Conservation (phyloP, 179 eudicot species). For the Nepenthes alata region DNA sequence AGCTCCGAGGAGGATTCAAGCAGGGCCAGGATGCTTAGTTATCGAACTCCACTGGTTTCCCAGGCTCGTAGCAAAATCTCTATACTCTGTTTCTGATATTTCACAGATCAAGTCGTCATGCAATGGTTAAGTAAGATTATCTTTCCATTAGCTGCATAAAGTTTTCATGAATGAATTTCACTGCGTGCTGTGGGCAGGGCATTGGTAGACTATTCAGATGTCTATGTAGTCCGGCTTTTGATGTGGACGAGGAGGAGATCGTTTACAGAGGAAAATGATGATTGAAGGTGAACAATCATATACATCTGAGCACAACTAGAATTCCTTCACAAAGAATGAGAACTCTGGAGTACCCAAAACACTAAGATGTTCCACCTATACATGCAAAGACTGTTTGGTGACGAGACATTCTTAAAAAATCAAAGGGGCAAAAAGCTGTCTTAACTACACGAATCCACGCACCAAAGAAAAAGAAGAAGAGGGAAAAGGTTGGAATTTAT, state of each 20-base stretch:
- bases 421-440: too few species aligned
- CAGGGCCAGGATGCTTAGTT: constrained; percentile 37
- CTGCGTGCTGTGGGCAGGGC: constrained; percentile 33
- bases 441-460: too few species aligned
- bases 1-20: constrained; percentile 71
- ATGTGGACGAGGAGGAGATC: constrained; percentile 88
- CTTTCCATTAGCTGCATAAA: constrained; percentile 1
- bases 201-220: constrained; percentile 87
- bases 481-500: too few species aligned
- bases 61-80: constrained; percentile 34
- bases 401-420: too few species aligned
- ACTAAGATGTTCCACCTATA: too few species aligned
- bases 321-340: too few species aligned
- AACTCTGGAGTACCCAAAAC: too few species aligned
- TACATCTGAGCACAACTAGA: too few species aligned
- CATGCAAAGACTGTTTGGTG: too few species aligned
- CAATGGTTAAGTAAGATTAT: not conserved
- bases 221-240: constrained; percentile 77
- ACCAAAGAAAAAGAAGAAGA: too few species aligned
- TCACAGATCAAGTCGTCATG: not conserved
- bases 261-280: constrained; percentile 56
- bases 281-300: not conserved
- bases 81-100: too few species aligned
- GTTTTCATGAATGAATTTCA: not conserved
- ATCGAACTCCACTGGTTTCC: constrained; percentile 60